phyloP scores from a whole-genome alignment of 805 yeast species.

The Nakazawaea ernobii region DNA sequence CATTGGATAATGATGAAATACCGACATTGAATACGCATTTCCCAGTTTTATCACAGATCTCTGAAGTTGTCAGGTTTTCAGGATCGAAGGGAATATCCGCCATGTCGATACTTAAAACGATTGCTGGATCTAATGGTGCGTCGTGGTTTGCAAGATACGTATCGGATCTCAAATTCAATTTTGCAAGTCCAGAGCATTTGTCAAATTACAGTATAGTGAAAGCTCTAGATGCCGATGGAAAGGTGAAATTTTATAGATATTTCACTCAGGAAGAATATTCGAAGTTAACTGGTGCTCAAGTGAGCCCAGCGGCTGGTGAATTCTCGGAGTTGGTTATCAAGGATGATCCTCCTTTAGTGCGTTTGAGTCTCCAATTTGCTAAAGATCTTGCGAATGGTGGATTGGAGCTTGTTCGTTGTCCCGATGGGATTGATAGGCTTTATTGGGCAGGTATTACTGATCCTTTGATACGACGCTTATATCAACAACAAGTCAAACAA shows the following conservation, averaged over 20 bases:
- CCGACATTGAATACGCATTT: slow-evolving; percentile 46
- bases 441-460: slow-evolving; percentile 8
- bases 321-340: not conserved
- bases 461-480: slow-evolving; percentile 1
- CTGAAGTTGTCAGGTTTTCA: slow-evolving; percentile 35
- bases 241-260: slow-evolving; percentile 66
- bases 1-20: slow-evolving; percentile 23
- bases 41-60: slow-evolving; percentile 63
- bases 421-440: slow-evolving; percentile 6
- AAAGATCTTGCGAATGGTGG: not conserved
- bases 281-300: slow-evolving; percentile 22
- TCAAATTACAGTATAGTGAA: slow-evolving; percentile 40
- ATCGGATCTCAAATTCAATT: slow-evolving; percentile 1
- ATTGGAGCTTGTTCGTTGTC: slow-evolving; percentile 3
- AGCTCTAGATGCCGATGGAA: slow-evolving; percentile 69
- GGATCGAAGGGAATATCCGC: slow-evolving; percentile 53
- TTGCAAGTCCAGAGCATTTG: slow-evolving; percentile 12
- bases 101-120: slow-evolving; percentile 39
- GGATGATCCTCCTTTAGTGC: slow-evolving; percentile 12
- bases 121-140: slow-evolving; percentile 45
- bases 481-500: not conserved
- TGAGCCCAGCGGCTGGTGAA: not conserved
- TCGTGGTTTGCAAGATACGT: slow-evolving; percentile 38
- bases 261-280: slow-evolving; percentile 39
- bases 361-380: slow-evolving; percentile 13